A percentile compares a stretch with the other conserved stretches of the same genome.
These are phyloP conservation scores for Irpex lacteus DNA, from an alignment of 1,284 basidiomycete genomes.

Conservation along the genomic window DNA sequence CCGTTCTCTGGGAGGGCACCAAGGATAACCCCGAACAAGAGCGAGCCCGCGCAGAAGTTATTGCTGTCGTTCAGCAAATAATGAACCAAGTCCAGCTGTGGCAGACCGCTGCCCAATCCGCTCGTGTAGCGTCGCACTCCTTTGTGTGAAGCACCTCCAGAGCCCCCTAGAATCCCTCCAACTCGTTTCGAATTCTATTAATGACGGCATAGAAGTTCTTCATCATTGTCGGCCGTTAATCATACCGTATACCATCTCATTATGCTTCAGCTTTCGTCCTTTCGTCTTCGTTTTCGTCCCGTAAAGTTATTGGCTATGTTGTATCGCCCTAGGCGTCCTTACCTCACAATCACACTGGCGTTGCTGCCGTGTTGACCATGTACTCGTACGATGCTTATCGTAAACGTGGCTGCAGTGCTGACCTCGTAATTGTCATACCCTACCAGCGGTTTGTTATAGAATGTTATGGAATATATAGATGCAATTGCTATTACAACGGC, in stretches of 20 bases:
- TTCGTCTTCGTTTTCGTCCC: background rate
- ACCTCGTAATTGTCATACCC: background rate
- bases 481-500: background rate
- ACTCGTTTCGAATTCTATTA: background rate
- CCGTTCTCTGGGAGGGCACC: slow-evolving; percentile 56
- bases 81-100: slow-evolving; percentile 42
- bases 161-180: background rate
- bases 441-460: background rate
- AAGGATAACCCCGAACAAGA: slow-evolving; percentile 46
- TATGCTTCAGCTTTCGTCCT: background rate
- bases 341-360: background rate
- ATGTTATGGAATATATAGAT: background rate
- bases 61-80: slow-evolving; percentile 37
- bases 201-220: background rate
- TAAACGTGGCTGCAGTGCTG: background rate
- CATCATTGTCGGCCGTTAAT: background rate
- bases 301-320: background rate
- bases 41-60: slow-evolving; percentile 36
- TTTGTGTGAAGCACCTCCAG: background rate
- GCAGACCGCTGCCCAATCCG: slow-evolving; percentile 35
- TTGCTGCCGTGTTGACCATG: background rate
- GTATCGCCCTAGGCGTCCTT: background rate
- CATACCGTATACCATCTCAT: background rate
- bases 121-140: too few species aligned
- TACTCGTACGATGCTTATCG: background rate